These are phyloP conservation scores for Millerago galiae DNA, from an alignment of 805 yeast species.

Conservation along the genomic window DNA sequence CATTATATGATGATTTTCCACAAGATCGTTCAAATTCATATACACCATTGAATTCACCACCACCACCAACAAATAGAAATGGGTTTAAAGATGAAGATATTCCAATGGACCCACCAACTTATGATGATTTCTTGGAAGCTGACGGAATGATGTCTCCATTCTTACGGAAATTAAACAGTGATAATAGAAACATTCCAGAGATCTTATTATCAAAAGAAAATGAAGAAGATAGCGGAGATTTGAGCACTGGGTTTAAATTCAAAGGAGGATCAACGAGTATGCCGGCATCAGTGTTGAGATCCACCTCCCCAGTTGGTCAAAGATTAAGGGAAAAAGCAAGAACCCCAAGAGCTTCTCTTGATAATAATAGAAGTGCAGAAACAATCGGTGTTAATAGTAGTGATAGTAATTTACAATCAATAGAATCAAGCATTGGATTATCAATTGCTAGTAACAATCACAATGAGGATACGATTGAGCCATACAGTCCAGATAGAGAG, in stretches of 20 bases:
- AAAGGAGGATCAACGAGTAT: conserved; percentile 27
- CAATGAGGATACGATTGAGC: neutral
- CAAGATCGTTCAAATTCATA: neutral
- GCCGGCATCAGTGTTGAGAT: conserved; percentile 29
- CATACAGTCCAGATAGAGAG: neutral
- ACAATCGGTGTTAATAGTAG: neutral
- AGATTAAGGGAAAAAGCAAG: conserved; percentile 14
- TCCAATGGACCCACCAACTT: conserved; percentile 31
- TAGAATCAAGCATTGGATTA: neutral
- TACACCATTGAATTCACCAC: conserved; percentile 7
- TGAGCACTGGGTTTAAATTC: conserved; percentile 26
- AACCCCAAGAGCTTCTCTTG: conserved; percentile 13
- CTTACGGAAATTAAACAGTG: neutral
- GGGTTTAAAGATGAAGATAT: conserved; percentile 5
- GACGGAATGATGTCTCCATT: conserved; percentile 9
- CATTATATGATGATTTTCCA: neutral
- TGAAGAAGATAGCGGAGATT: conserved; percentile 17
- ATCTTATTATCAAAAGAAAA: neutral
- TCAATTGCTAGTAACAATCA: no score
- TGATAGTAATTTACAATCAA: neutral
- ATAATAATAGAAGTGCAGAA: conserved; percentile 6
- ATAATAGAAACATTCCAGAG: conserved; percentile 1
- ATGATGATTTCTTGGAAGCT: conserved; percentile 23
- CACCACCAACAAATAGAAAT: conserved; percentile 1
- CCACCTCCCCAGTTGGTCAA: conserved; percentile 25